phyloP scores from a whole-genome alignment of 2,329 filamentous ascomycete genomes.

The Apiospora phragmitis region DNA sequence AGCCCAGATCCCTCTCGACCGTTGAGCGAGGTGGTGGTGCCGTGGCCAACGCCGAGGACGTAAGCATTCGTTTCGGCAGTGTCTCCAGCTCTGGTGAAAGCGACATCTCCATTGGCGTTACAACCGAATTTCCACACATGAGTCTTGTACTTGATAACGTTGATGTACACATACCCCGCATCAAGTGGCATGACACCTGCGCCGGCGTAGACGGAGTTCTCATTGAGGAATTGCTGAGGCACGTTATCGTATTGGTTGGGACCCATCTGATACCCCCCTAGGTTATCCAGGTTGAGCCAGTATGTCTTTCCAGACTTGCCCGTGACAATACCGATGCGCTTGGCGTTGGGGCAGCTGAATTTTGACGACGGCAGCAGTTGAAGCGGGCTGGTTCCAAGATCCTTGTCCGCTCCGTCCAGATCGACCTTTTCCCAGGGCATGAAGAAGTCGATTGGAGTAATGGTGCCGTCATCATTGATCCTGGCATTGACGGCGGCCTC shows the following conservation, averaged over 20 bases:
- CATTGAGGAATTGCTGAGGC: slow-evolving; percentile 45
- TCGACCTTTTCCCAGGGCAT: slow-evolving; percentile 51
- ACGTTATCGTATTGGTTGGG: slow-evolving; percentile 41
- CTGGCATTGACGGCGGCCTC: slow-evolving; percentile 51
- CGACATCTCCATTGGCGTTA: slow-evolving; percentile 45
- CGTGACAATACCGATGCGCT: slow-evolving; percentile 49
- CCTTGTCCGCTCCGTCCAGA: slow-evolving; percentile 49
- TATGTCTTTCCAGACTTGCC: slow-evolving; percentile 53
- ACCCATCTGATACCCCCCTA: slow-evolving; percentile 50
- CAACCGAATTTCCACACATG: slow-evolving; percentile 61
- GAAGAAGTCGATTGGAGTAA: slow-evolving; percentile 48
- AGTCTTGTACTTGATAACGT: slow-evolving; percentile 53
- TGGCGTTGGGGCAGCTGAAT: slow-evolving; percentile 44
- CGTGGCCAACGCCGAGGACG: slow-evolving; percentile 56
- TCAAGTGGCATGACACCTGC: slow-evolving; percentile 47
- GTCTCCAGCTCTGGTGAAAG: slow-evolving; percentile 54
- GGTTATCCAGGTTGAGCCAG: slow-evolving; percentile 47
- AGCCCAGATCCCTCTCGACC: slow-evolving; percentile 55
- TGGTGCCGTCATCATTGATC: slow-evolving; percentile 42
- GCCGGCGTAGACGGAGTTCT: slow-evolving; percentile 49
- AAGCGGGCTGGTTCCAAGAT: slow-evolving; percentile 47
- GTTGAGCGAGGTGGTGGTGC: slow-evolving; percentile 55
- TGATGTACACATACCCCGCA: slow-evolving; percentile 51
- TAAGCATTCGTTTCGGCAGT: slow-evolving; percentile 50
- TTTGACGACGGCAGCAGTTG: slow-evolving; percentile 41